Base-by-base conservation (phyloP, 805 yeast genomes). In the Citeromyces nyonsensis region DNA sequence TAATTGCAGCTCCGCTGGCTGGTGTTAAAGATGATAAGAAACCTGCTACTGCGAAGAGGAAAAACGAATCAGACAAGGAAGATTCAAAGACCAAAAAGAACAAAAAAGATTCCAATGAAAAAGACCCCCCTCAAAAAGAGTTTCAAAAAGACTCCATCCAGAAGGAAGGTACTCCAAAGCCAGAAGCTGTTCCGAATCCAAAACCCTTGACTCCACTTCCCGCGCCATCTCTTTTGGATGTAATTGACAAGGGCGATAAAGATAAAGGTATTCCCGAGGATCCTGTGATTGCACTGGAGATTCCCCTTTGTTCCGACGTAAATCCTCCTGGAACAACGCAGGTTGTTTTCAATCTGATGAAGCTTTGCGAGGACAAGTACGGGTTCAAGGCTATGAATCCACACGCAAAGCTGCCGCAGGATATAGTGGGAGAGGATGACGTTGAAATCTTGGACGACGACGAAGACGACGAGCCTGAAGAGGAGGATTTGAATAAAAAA, bases 311-410 rank as follows among this genome's bases (percentile, higher is more conserved):
- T 3, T 59, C 63, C 3, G 49, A 51, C n/a, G 56, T 59, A 24
- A 73, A 73, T 3, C 69, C 72, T 3, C 52, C 54, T 6, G 78
- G 77, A 2, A 67, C 70, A 30, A 57, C 75, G 1, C 79, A 74
- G 42, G 73, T 73, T 1, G 72, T 79, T 3, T 63, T 81, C 40
- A 82, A 83, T 41, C 81, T 83, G 22, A 51, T 77, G 48, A 69
- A 72, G 41, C 53, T 79, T 34, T 80, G 88, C 4, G 94, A 83
- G 45, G 84, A 79, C 32, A 80, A 80, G 51, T 83, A 83, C 50
- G 95, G 94, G 3, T 82, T 78, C 69, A 70, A 70, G 24, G 66
- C 59, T 2, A 57, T 79, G 34, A 83, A 76, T 43, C 86, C 86
- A 0, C 68, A 69, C 37, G 71, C 79, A 4, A 61, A 70, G 33